Evolutionary conservation across 805 yeast species (phyloP), one percentile per base, ranked within the genome.

Genomic region (Saccharomyces paradoxus): DNA sequence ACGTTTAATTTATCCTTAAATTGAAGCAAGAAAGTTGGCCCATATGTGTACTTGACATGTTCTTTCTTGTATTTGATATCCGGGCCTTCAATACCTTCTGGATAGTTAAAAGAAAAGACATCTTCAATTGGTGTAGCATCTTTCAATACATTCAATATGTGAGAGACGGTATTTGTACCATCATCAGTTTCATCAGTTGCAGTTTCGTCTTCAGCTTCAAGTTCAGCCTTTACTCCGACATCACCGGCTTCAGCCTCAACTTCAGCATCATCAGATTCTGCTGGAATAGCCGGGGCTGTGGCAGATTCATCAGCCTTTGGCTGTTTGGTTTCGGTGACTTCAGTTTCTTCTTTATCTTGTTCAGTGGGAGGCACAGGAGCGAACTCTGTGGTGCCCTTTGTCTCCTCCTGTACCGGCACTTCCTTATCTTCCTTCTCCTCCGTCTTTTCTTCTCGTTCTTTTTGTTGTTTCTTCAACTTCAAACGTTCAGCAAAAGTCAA

Each of bases 21-120:
- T 72, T 89, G 96, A 44, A 83, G 68, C 67, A 92, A 77, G 74
- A 92, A 92, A 44, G 76, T 80, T 26, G 92, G 88, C 66, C 90
- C 95, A 69, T 94, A 92, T 61, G 84, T 77, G 65, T 77, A 75
- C 59, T 69, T 66, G 31, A 65, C 60, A 37, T 56, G 56, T 28
- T 53, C 59, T 41, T 58, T 64, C 53, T 65, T 63, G 50, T 80
- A 74, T 61, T 73, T 76, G 3, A 73, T 58, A 62, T 80, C 84
- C 51, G 83, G 86, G 46, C 74, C 74, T 26, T 68, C 70, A 50
- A 79, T 65, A 24, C 77, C 80, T 59, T 75, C 79, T 47, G 88
- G 86, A 66, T 87, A 87, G 24, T 71, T 62, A 66, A 77, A 77
- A 9, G 70, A 57, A 64, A 74, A 82, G 52, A 86, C 79, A 65